phyloP scores from a whole-genome alignment of 129 eudicot species.

The Cynara cardunculus region DNA sequence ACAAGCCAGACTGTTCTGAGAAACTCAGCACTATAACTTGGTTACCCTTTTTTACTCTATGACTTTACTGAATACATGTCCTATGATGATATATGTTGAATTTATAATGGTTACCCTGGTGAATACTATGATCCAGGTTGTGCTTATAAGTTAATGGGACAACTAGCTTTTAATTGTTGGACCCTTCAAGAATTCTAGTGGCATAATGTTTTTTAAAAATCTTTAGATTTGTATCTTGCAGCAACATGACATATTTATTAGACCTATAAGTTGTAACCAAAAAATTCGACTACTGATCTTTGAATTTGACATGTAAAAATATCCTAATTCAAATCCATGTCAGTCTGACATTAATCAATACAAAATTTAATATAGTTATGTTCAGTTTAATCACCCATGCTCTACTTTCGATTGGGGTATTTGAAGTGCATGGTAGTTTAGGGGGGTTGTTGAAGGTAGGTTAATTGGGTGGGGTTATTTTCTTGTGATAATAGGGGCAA shows the following conservation, averaged over 20 bases:
- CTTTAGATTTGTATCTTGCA: background rate
- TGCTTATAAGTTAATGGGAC: too few relatives aligned
- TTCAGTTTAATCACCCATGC: background rate
- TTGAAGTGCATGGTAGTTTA: background rate
- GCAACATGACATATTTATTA: background rate
- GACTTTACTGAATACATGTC: too few relatives aligned
- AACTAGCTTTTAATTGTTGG: too few relatives aligned
- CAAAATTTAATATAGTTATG: background rate
- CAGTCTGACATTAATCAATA: background rate
- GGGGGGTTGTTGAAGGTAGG: too few relatives aligned
- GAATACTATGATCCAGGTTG: too few relatives aligned
- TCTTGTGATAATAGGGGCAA: constrained; percentile 59
- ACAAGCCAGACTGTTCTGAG: too few relatives aligned
- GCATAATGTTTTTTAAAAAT: background rate
- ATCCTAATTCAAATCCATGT: background rate
- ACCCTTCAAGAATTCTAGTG: too few relatives aligned
- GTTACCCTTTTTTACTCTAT: too few relatives aligned
- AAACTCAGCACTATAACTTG: too few relatives aligned
- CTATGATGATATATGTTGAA: too few relatives aligned
- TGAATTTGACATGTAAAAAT: background rate
- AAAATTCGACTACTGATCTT: background rate
- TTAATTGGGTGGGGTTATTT: constrained; percentile 1
- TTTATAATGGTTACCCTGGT: too few relatives aligned
- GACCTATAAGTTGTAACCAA: background rate
- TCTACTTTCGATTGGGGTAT: background rate